Evolutionary conservation across 2,329 filamentous ascomycete genomes (phyloP), one percentile per base, ranked within the genome.

Genomic region (Aspergillus glaucus): DNA sequence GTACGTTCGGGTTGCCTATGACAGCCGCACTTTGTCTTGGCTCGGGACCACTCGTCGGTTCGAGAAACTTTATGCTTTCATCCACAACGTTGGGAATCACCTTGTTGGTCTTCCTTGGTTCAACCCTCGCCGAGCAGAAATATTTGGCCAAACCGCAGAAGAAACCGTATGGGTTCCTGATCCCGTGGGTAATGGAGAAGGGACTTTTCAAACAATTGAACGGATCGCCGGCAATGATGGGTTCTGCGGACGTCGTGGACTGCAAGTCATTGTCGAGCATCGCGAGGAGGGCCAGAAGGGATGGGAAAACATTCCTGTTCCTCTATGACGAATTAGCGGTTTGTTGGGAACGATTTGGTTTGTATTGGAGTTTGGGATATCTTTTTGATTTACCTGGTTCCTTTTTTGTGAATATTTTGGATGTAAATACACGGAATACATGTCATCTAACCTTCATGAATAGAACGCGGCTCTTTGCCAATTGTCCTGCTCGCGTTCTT

Each of bases 1-100:
- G 0, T 89, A 80, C 59, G 79, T 90, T 40, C 80, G 86, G 15
- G 84, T 87, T 4, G 82, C 86, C 1, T 89, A 90, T 62, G 77
- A 79, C 43, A 67, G 72, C 26, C 62, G 62, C 3, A 80, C 81
- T 0, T 73, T 86, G 7, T 69, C 69, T 1, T 84, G 80, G 78
- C 72, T 88, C 2, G 68, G 74, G 2, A 67, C 82, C 24, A 78
- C 79, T 4, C 79, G 80, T 50, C 79, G 82, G 10, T 84, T 86
- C 58, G 86, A 90, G 65, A 72, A 80, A 4, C 71, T 89, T 0
- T 83, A 86, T 52, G 72, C 75, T 0, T 65, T 79, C 3, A 73
- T 80, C 3, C 84, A 88, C 58, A 69, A 73, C 24, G 62, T 87
- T 15, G 64, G 82, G 12, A 85, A 79, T 46, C 71, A 72, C 50